Base-by-base conservation (phyloP, 805 yeast genomes). In the Alloascoidea africana region DNA sequence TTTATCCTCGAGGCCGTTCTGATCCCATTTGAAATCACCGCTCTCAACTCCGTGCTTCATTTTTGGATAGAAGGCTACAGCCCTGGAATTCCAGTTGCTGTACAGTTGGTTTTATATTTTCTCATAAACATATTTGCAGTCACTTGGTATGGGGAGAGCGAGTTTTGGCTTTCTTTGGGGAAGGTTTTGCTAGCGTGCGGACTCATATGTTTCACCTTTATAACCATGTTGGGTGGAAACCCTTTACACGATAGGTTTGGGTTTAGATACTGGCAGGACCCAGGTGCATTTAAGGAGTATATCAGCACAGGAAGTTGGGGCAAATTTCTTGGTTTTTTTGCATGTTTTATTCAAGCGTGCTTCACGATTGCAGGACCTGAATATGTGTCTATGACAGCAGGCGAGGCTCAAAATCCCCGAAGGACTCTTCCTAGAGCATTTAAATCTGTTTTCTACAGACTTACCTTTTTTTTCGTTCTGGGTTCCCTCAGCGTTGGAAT, bases 321-420 rank as follows among this genome's bases (percentile, higher is more conserved):
- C 16, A 59, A 77, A 41, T 77, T 79, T 46, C 70, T 76, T 46
- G 94, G 89, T 1, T 81, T 80, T 48, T 55, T 80, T 47, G 67
- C 76, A 0, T 78, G 87, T 42, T 54, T 82, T 35, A 65, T 71
- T 38, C 73, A 72, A 42, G 94, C 94, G 4, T 63, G 80, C 18
- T 84, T 78, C 53, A 79, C 91, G 11, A 74, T 81, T 44, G 83
- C 83, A 3, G 95, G 94, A 0, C 93, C 94, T 2, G 95, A 85
- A 55, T 80, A 81, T 48, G 70, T 85, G 27, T 68, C 89, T 1
- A 76, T 81, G 81, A 73, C 83, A 23, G 93, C 94, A 2, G 85
- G 93, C 35, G 94, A 85, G 53, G 73, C 83, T 2, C 60, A 68
- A 23, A 63, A 74, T 46, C 93, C 94, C 5, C 66, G 89, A 38